phyloP scores from a whole-genome alignment of 192 early-diverging fungal species.

The Umbelopsis sp. region DNA sequence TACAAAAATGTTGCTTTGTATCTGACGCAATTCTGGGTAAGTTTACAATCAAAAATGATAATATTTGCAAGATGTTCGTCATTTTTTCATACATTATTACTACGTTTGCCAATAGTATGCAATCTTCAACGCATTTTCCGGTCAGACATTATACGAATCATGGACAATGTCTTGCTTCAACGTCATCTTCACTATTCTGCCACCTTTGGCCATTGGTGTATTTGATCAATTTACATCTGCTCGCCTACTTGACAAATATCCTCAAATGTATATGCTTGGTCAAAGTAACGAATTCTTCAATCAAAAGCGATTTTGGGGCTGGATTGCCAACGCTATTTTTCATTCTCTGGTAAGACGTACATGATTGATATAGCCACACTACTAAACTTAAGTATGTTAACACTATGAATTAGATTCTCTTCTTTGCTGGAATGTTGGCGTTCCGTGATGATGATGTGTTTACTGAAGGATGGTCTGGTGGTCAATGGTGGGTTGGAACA shows the following conservation, averaged over 20 bases:
- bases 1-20: conserved; percentile 99
- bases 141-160: conserved; percentile 96
- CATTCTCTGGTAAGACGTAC: conserved; percentile 76
- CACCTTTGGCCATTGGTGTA: conserved; percentile 94
- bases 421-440: conserved; percentile 64
- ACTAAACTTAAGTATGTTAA: neutral
- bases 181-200: conserved; percentile 92
- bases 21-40: conserved; percentile 95
- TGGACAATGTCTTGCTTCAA: conserved; percentile 97
- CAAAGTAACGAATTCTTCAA: conserved; percentile 81
- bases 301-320: conserved; percentile 87
- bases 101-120: conserved; percentile 50
- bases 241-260: conserved; percentile 94
- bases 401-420: conserved; percentile 49
- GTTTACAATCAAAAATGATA: neutral
- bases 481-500: conserved; percentile 90
- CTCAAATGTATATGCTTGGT: conserved; percentile 93
- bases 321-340: conserved; percentile 89
- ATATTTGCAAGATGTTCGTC: too few relatives aligned
- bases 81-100: neutral
- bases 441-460: conserved; percentile 72
- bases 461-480: conserved; percentile 67
- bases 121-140: conserved; percentile 94
- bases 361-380: neutral
- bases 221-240: conserved; percentile 96